phyloP scores from a whole-genome alignment of 2,329 filamentous ascomycete genomes.

The Thielaviopsis populi region DNA sequence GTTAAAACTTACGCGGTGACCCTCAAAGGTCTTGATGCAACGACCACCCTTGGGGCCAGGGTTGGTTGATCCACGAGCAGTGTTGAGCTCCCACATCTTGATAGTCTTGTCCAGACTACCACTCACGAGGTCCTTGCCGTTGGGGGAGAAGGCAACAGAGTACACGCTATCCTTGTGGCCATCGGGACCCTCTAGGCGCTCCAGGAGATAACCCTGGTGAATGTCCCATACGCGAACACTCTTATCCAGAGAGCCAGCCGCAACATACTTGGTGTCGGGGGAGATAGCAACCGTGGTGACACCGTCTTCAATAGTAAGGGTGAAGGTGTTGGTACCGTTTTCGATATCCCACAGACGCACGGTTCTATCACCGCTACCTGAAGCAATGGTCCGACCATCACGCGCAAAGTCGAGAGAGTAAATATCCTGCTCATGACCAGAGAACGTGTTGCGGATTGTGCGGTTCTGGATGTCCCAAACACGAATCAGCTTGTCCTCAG shows the following conservation, averaged over 20 bases:
- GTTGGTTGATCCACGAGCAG: conserved; percentile 51
- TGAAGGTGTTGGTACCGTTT: conserved; percentile 64
- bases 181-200: conserved; percentile 80
- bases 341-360: conserved; percentile 96
- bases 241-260: conserved; percentile 91
- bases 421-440: conserved; percentile 97
- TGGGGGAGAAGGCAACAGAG: conserved; percentile 88
- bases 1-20: conserved; percentile 56
- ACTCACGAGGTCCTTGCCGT: conserved; percentile 81
- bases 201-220: conserved; percentile 67
- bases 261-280: conserved; percentile 84
- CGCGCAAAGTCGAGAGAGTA: conserved; percentile 92
- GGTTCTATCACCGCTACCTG: conserved; percentile 84
- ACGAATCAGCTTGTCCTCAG: conserved; percentile 92
- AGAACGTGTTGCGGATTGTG: conserved; percentile 80
- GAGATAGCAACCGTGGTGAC: conserved; percentile 97
- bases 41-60: conserved; percentile 68
- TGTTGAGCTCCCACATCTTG: conserved; percentile 94
- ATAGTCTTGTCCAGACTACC: conserved; percentile 96
- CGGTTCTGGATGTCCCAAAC: conserved; percentile 86
- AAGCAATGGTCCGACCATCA: conserved; percentile 87
- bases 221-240: conserved; percentile 97
- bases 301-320: conserved; percentile 85
- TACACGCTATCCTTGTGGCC: conserved; percentile 97
- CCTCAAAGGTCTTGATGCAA: conserved; percentile 93